Percentiles rank a stretch among this genome's conserved stretches.
Evolutionary conservation across 768 basidiomycete genomes (phyloP).

Genomic region (Calocybe gangraenosa): DNA sequence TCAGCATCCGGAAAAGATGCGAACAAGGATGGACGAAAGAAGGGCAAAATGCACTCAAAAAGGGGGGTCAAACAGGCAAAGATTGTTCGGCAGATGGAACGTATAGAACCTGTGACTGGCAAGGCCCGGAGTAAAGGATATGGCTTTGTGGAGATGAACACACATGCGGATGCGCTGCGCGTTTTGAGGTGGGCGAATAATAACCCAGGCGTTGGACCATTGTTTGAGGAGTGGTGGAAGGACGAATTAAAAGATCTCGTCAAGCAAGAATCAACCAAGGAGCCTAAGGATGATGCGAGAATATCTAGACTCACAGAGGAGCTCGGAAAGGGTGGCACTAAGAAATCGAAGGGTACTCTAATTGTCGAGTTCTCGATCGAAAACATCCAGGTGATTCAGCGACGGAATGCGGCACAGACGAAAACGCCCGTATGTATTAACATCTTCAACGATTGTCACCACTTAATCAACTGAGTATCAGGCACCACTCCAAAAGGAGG

Average conservation of each 20-base stretch:
- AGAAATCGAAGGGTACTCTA: slow-evolving; percentile 46
- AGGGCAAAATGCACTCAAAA: slow-evolving; percentile 24
- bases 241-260: slow-evolving; percentile 64
- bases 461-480: slow-evolving; percentile 1
- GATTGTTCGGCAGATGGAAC: slow-evolving; percentile 84
- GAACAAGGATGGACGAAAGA: slow-evolving; percentile 31
- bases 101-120: slow-evolving; percentile 84
- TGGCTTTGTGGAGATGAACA: slow-evolving; percentile 89
- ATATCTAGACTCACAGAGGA: slow-evolving; percentile 59
- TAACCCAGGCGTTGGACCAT: slow-evolving; percentile 56
- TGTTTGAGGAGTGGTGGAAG: slow-evolving; percentile 84
- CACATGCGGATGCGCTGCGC: slow-evolving; percentile 85
- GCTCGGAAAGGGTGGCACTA: slow-evolving; percentile 36
- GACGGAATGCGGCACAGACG: slow-evolving; percentile 54
- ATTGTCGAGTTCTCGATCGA: slow-evolving; percentile 98
- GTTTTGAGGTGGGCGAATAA: slow-evolving; percentile 95
- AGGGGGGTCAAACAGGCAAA: slow-evolving; percentile 80
- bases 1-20: slow-evolving; percentile 16
- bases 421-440: slow-evolving; percentile 23
- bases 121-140: slow-evolving; percentile 91
- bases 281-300: slow-evolving; percentile 41
- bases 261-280: slow-evolving; percentile 48
- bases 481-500: slow-evolving; percentile 13
- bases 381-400: slow-evolving; percentile 85
- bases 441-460: not conserved